phyloP scores from a whole-genome alignment of 768 basidiomycete genomes.

The Lentinus tigrinus region DNA sequence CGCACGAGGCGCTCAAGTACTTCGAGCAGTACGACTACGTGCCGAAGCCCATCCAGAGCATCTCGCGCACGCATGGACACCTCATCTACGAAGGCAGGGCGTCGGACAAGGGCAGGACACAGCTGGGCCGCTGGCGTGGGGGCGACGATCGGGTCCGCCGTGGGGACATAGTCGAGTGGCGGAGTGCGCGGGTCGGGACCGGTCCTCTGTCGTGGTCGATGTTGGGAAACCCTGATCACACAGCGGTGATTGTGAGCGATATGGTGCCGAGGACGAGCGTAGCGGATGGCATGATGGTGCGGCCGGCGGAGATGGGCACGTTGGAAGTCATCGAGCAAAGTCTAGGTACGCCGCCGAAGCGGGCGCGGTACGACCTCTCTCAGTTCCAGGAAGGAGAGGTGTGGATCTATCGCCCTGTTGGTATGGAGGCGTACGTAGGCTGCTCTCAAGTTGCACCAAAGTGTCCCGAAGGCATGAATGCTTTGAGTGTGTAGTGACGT shows the following conservation, averaged over 20 bases:
- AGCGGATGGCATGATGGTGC: slow-evolving; percentile 34
- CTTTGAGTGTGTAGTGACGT: background rate
- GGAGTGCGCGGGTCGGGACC: slow-evolving; percentile 36
- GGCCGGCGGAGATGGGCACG: slow-evolving; percentile 39
- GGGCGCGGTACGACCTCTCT: slow-evolving; percentile 42
- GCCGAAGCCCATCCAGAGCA: slow-evolving; percentile 46
- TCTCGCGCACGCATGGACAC: slow-evolving; percentile 54
- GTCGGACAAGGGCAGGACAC: slow-evolving; percentile 28
- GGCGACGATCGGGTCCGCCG: slow-evolving; percentile 50
- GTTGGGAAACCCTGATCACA: slow-evolving; percentile 56
- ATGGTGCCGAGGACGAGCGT: slow-evolving; percentile 30
- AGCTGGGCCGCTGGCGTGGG: slow-evolving; percentile 46
- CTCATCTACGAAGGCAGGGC: slow-evolving; percentile 46
- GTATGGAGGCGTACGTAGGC: slow-evolving; percentile 37
- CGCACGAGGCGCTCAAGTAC: slow-evolving; percentile 46
- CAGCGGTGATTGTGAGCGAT: slow-evolving; percentile 48
- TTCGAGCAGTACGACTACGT: slow-evolving; percentile 41
- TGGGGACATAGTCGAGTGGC: slow-evolving; percentile 59
- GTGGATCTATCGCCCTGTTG: slow-evolving; percentile 56
- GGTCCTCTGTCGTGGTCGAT: slow-evolving; percentile 16
- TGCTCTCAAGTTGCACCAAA: slow-evolving; percentile 19
- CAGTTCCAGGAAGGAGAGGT: slow-evolving; percentile 49
- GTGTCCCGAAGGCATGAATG: slow-evolving; percentile 21
- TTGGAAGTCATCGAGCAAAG: slow-evolving; percentile 58
- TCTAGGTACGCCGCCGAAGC: slow-evolving; percentile 39